Evolutionary conservation across 2,329 filamentous ascomycete genomes (phyloP), one percentile per base, ranked within the genome.

Genomic region (Aureobasidium pullulans): DNA sequence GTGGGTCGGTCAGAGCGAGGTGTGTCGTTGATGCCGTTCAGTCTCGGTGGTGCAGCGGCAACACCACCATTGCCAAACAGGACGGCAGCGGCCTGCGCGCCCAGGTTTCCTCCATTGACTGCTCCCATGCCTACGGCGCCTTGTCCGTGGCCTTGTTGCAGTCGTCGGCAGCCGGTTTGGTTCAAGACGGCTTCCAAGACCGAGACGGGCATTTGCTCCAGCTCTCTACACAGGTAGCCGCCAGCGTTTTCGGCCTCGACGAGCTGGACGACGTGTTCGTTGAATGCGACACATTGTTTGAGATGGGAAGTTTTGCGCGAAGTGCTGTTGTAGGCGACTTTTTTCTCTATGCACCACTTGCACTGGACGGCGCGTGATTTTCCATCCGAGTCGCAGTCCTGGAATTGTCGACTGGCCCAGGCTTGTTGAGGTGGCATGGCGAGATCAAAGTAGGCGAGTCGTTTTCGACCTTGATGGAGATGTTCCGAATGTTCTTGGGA

Each of bases 261-360:
- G 10, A 57, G 43, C 15, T 48, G 42, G 6, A 57, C 54, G 32
- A 57, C 54, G 36, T 57, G 54, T 32, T 57, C 42, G 34, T 39
- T 57, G n/a, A 57, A 57, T 15, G 54, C 54, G 43, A 48, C 54
- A 29, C 54, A 57, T 40, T 57, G 54, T 15, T 57, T 57, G 13
- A 57, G 54, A 16, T 57, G 54, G 10, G 54, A 57, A 4, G 54
- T 48, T 28, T 57, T 57, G 54, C 54, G 54, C 13, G 42, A 47
- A 15, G 54, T 57, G 43, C 54, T 57, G 54, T 57, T 57, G 54
- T 57, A 57, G 32, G 54, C 54, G 54, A 57, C 54, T 57, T 57
- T 57, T 19, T 57, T 57, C 11, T 57, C 54, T 23, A 57, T 43
- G 43, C 54, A 57, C 42, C 42, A 57, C 19, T 57, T 57, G 54